Evolutionary conservation across 2,329 filamentous ascomycete genomes (phyloP).

Genomic region (Colletotrichum caudatum): DNA sequence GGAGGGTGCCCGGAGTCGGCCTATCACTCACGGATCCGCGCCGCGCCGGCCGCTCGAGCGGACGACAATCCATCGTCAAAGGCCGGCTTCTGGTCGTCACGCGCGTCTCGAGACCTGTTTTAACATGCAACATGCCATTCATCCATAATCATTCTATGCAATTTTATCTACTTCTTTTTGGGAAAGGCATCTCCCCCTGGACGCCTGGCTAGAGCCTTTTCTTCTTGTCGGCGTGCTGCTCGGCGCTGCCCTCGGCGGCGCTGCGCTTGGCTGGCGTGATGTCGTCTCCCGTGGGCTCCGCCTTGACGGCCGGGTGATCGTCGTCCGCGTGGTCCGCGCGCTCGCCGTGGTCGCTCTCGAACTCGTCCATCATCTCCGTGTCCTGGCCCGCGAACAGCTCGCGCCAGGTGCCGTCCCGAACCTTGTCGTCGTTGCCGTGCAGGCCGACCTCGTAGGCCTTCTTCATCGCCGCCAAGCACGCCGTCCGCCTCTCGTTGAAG

Average conservation of each 20-base stretch:
- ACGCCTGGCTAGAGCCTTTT: slow-evolving; percentile 20
- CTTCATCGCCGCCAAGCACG: slow-evolving; percentile 78
- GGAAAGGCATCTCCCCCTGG: not conserved
- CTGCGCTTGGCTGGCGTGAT: slow-evolving; percentile 39
- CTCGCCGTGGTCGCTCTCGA: slow-evolving; percentile 51
- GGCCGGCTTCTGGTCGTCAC: not conserved
- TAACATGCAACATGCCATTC: not conserved
- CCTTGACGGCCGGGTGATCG: slow-evolving; percentile 42
- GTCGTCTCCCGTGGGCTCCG: slow-evolving; percentile 29
- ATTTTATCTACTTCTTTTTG: not conserved
- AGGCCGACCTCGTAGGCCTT: slow-evolving; percentile 74
- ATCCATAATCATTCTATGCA: not conserved
- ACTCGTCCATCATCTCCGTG: slow-evolving; percentile 56
- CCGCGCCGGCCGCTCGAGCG: not conserved
- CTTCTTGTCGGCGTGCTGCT: slow-evolving; percentile 41
- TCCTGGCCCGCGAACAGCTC: slow-evolving; percentile 56
- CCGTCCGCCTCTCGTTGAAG: slow-evolving; percentile 70
- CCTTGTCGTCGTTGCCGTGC: slow-evolving; percentile 71
- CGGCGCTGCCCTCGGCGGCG: slow-evolving; percentile 39
- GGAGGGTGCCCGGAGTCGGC: too few species aligned
- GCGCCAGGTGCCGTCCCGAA: slow-evolving; percentile 71
- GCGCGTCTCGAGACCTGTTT: not conserved
- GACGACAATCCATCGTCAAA: not conserved
- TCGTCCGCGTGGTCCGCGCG: slow-evolving; percentile 48
- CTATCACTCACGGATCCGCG: not conserved